Base-by-base conservation (phyloP, 495 filamentous ascomycete genomes). In the Trichoderma parareesei region DNA sequence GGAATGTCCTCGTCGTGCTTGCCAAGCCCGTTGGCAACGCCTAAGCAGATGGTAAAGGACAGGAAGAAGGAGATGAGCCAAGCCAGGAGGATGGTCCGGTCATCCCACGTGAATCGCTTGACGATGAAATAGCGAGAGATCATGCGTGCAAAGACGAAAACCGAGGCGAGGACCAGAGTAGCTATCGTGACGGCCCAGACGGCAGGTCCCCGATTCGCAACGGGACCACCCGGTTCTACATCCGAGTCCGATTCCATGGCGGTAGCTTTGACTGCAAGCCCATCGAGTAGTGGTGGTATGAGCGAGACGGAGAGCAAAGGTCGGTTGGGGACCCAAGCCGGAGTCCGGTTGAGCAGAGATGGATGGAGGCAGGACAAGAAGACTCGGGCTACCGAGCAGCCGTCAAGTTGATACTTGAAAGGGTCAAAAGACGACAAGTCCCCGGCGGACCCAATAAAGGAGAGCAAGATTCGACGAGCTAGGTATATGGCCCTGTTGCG, bases 31-130 rank as follows among this genome's bases (percentile, higher is more conserved):
- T 84, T 81, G 3, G 75, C 73, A 2, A 85, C 87, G 14, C 88
- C 90, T 64, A 87, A 87, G 73, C 88, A 90, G 60, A 97, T 88
- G 55, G 88, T 78, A 65, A 93, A 84, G 10, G 87, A 88, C 65
- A 96, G 84, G 35, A 85, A 90, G 65, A 93, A 86, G 48, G 92
- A 86, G 35, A 96, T 75, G 37, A 91, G 81, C 93, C 90, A 97
- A 67, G 92, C 91, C 65, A 91, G 49, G 33, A 92, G 71, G 67
- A 98, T 96, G 69, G 90, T 82, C 77, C 90, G 91, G 76, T 98
- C 93, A 73, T 96, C 91, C 72, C 80, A 79, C 38, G 80, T 82
- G 14, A 92, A 74, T 64, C 77, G 84, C 67, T 83, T 84, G 59
- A 95, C 86, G 43, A 98, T 87, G 40, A 83, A 85, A 57, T 85